A percentile compares a stretch with the other conserved stretches of the same genome.
phyloP scores from a whole-genome alignment of 2,329 filamentous ascomycete genomes.

The Coniochaeta hoffmannii region DNA sequence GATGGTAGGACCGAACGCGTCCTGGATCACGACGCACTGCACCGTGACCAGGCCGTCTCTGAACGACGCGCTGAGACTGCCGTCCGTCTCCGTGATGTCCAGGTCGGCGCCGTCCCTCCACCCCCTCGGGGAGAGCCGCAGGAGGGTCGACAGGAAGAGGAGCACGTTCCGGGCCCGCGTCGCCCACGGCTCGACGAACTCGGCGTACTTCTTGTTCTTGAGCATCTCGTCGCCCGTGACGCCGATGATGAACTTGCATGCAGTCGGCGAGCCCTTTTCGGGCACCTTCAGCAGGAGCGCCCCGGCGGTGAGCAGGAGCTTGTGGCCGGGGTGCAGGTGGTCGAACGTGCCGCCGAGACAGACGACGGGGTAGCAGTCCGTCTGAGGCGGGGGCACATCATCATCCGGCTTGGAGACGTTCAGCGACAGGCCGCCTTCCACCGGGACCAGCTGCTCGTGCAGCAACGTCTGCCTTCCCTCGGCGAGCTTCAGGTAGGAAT shows the following conservation, averaged over 20 bases:
- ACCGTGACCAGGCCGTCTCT: slow-evolving; percentile 55
- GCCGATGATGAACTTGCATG: slow-evolving; percentile 65
- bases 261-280: slow-evolving; percentile 24
- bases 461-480: slow-evolving; percentile 39
- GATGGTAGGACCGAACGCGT: slow-evolving; percentile 86
- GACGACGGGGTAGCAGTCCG: slow-evolving; percentile 49
- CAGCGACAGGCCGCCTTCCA: slow-evolving; percentile 46
- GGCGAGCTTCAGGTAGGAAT: slow-evolving; percentile 37
- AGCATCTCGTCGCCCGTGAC: slow-evolving; percentile 85
- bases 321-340: slow-evolving; percentile 91
- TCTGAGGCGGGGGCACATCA: slow-evolving; percentile 12
- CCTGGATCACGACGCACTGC: slow-evolving; percentile 77
- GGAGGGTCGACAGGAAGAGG: slow-evolving; percentile 63
- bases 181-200: slow-evolving; percentile 75
- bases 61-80: slow-evolving; percentile 48
- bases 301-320: slow-evolving; percentile 87
- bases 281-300: slow-evolving; percentile 59
- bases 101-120: slow-evolving; percentile 35
- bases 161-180: slow-evolving; percentile 62
- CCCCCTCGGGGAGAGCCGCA: slow-evolving; percentile 32
- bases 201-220: slow-evolving; percentile 80
- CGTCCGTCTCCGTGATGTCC: slow-evolving; percentile 23
- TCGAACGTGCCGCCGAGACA: slow-evolving; percentile 94
- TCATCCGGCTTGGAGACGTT: slow-evolving; percentile 16
- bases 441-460: slow-evolving; percentile 41